phyloP scores from a whole-genome alignment of 2,329 filamentous ascomycete species.

The Cladosporium sp. region DNA sequence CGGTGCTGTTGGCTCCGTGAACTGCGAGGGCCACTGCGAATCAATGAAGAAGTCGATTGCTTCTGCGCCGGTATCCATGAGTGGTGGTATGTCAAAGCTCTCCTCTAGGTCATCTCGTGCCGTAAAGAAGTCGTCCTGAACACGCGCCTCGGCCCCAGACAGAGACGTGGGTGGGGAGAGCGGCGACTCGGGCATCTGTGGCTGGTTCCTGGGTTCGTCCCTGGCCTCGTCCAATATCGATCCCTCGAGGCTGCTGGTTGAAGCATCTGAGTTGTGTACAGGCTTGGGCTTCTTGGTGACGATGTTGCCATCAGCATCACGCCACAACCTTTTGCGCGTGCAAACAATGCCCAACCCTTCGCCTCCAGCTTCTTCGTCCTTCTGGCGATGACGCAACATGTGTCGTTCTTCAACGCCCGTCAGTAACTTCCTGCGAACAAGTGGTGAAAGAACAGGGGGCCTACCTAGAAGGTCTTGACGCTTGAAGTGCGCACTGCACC shows the following conservation, averaged over 20 bases:
- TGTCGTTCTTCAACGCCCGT: slow-evolving; percentile 48
- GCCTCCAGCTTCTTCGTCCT: slow-evolving; percentile 52
- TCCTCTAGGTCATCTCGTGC: not conserved
- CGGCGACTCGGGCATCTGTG: not conserved
- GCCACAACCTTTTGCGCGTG: slow-evolving; percentile 54
- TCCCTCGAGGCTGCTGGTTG: not conserved
- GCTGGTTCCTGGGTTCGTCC: not conserved
- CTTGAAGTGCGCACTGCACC: slow-evolving; percentile 59
- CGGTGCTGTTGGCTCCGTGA: not conserved
- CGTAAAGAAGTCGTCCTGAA: slow-evolving; percentile 2
- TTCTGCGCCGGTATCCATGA: slow-evolving; percentile 1
- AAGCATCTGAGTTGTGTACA: not conserved
- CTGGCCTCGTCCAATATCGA: not conserved
- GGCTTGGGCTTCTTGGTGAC: slow-evolving; percentile 40
- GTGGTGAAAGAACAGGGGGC: slow-evolving; percentile 17
- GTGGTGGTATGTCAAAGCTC: slow-evolving; percentile 1
- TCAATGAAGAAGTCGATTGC: slow-evolving; percentile 9
- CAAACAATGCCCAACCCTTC: slow-evolving; percentile 36
- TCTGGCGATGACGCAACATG: slow-evolving; percentile 50
- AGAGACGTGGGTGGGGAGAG: slow-evolving; percentile 9
- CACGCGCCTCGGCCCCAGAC: not conserved
- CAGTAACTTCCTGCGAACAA: slow-evolving; percentile 17
- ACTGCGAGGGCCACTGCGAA: slow-evolving; percentile 1
- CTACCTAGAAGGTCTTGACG: slow-evolving; percentile 55
- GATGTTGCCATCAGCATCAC: slow-evolving; percentile 49